Evolutionary conservation across 495 filamentous ascomycete species (phyloP).

Genomic region (Penicillium mononematosum): DNA sequence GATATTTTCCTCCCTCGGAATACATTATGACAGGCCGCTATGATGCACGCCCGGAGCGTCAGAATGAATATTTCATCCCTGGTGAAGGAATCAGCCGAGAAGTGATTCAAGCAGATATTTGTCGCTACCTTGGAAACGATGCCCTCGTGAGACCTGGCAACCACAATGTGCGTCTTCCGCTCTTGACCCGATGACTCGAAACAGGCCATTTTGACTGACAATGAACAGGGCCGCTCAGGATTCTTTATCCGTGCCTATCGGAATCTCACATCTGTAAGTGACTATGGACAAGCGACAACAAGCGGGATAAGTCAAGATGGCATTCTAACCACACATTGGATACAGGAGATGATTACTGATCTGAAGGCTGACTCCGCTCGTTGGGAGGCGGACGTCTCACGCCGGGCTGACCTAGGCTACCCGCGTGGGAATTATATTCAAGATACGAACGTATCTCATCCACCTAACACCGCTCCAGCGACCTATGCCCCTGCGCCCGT

Average conservation of each 20-base stretch:
- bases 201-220: conserved; percentile 32
- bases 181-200: conserved; percentile 9
- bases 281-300: conserved; percentile 3
- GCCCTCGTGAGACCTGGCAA: conserved; percentile 82
- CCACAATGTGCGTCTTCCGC: conserved; percentile 64
- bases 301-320: conserved; percentile 9
- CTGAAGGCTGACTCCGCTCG: conserved; percentile 76
- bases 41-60: conserved; percentile 48
- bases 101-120: conserved; percentile 93
- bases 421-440: conserved; percentile 49
- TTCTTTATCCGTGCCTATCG: conserved; percentile 88
- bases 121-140: conserved; percentile 89
- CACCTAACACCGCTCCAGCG: conserved; percentile 38
- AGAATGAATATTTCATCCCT: conserved; percentile 83
- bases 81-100: conserved; percentile 89
- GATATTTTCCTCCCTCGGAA: conserved; percentile 30
- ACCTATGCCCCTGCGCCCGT: conserved; percentile 38
- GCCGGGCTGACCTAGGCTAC: conserved; percentile 48
- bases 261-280: conserved; percentile 78
- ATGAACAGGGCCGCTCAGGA: conserved; percentile 62
- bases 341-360: conserved; percentile 85
- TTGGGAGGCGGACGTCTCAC: conserved; percentile 71
- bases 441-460: conserved; percentile 41
- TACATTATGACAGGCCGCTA: conserved; percentile 48
- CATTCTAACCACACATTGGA: conserved; percentile 11